Conservation (phyloP, 257 asterid genomes). For the Datura wrightii region DNA sequence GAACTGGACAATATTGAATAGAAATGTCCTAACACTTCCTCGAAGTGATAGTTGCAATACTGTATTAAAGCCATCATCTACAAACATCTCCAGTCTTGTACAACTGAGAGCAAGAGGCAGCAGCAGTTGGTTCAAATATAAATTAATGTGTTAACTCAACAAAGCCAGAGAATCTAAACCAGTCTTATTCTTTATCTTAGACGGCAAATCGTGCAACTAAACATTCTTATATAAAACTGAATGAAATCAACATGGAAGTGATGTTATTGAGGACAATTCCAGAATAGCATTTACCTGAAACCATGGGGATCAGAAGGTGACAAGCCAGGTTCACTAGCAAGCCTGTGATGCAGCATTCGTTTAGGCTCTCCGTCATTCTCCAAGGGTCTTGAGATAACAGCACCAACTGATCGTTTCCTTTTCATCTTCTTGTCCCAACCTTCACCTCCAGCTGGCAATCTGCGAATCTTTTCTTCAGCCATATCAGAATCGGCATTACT, state of each 20-base stretch:
- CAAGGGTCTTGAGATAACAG: constrained; percentile 69
- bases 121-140: not conserved
- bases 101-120: not conserved
- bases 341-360: constrained; percentile 69
- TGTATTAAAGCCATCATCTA: constrained; percentile 17
- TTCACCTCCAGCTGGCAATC: constrained; percentile 90
- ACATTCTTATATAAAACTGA: not conserved
- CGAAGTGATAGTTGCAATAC: constrained; percentile 14
- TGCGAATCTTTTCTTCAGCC: constrained; percentile 79
- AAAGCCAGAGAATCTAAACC: not conserved
- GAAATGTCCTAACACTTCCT: not conserved
- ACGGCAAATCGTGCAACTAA: not conserved
- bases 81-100: constrained; percentile 1
- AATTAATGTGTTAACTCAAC: not conserved
- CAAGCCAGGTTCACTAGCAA: constrained; percentile 66
- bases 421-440: constrained; percentile 97
- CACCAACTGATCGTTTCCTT: constrained; percentile 94
- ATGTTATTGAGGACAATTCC: constrained; percentile 18
- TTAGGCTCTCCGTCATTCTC: constrained; percentile 77
- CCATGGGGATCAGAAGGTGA: constrained; percentile 71
- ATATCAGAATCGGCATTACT: constrained; percentile 62
- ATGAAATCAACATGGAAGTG: constrained; percentile 20
- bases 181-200: constrained; percentile 13
- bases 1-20: constrained; percentile 5
- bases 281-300: constrained; percentile 60